phyloP scores from a whole-genome alignment of 2,329 filamentous ascomycete genomes.

The Talaromyces sp. region DNA sequence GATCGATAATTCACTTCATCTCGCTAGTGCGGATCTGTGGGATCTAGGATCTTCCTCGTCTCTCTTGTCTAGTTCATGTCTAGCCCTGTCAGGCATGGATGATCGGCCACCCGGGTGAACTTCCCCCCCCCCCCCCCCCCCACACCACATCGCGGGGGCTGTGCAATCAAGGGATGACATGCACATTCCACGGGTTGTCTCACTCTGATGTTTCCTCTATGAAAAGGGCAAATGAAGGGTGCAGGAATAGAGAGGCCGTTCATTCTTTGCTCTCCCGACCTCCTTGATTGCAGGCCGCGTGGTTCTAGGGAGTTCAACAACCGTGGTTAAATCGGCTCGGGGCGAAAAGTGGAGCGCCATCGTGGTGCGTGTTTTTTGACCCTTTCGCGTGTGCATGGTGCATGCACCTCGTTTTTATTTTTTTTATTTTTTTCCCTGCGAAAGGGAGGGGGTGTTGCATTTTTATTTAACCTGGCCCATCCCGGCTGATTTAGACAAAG shows the following conservation, averaged over 20 bases:
- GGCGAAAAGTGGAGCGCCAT: constrained; percentile 11
- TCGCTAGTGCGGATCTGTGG: background rate
- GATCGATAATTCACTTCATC: background rate
- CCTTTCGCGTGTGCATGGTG: constrained; percentile 17
- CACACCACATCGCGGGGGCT: constrained; percentile 14
- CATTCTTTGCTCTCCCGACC: background rate
- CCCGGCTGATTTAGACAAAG: background rate
- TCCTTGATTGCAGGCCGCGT: constrained; percentile 12
- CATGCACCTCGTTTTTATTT: constrained; percentile 17
- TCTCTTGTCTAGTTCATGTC: background rate
- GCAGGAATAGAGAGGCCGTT: no score
- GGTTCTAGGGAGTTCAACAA: background rate
- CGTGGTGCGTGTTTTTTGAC: constrained; percentile 12
- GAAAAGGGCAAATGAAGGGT: no score
- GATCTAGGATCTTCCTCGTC: background rate
- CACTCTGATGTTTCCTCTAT: constrained; percentile 2
- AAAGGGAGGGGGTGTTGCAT: constrained; percentile 1
- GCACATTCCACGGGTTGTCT: constrained; percentile 24
- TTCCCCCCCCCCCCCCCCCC: no score
- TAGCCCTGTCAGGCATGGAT: background rate
- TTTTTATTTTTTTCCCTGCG: constrained; percentile 1
- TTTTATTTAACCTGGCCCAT: constrained; percentile 14
- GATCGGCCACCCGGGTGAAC: constrained; percentile 15
- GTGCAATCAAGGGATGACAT: constrained; percentile 32
- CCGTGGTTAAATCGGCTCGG: constrained; percentile 21